Percentiles rank a stretch among this genome's conserved stretches.
phyloP scores from a whole-genome alignment of 257 asterid genomes.

The Misopates orontium region DNA sequence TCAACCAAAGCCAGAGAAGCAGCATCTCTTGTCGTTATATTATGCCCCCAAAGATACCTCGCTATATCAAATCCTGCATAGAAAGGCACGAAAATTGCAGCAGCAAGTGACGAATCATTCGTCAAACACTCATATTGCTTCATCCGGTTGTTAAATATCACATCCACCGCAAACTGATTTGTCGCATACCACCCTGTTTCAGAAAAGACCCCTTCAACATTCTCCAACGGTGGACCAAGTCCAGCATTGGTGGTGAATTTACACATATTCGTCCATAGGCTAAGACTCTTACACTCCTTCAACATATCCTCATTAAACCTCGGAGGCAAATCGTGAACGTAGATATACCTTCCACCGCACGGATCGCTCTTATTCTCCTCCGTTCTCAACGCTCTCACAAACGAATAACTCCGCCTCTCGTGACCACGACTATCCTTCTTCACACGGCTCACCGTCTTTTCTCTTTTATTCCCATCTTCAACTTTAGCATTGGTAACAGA shows the following conservation, averaged over 20 bases:
- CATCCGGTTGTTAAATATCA: slow-evolving; percentile 49
- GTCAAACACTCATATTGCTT: slow-evolving; percentile 55
- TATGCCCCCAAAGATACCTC: slow-evolving; percentile 75
- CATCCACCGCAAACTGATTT: slow-evolving; percentile 52
- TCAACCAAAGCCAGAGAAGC: slow-evolving; percentile 67
- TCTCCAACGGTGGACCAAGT: slow-evolving; percentile 49
- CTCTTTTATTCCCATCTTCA: slow-evolving; percentile 4
- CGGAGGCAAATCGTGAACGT: slow-evolving; percentile 48
- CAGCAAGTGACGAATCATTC: slow-evolving; percentile 53
- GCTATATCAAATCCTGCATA: slow-evolving; percentile 81
- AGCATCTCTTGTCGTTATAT: slow-evolving; percentile 60
- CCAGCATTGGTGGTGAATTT: slow-evolving; percentile 47
- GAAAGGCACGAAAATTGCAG: slow-evolving; percentile 56
- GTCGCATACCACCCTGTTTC: slow-evolving; percentile 52
- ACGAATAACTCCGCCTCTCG: slow-evolving; percentile 46
- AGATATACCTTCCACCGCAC: slow-evolving; percentile 55
- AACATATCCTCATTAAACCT: slow-evolving; percentile 51
- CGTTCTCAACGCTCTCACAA: slow-evolving; percentile 67
- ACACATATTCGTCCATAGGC: slow-evolving; percentile 53
- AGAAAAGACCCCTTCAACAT: slow-evolving; percentile 48
- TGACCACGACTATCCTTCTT: background rate
- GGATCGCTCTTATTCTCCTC: slow-evolving; percentile 75
- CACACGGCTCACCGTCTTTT: background rate
- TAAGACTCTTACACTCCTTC: slow-evolving; percentile 45
- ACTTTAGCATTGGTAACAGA: slow-evolving; percentile 11